Evolutionary conservation across 2,329 filamentous ascomycete genomes (phyloP).

Genomic region (Geoglossum cookeanum): DNA sequence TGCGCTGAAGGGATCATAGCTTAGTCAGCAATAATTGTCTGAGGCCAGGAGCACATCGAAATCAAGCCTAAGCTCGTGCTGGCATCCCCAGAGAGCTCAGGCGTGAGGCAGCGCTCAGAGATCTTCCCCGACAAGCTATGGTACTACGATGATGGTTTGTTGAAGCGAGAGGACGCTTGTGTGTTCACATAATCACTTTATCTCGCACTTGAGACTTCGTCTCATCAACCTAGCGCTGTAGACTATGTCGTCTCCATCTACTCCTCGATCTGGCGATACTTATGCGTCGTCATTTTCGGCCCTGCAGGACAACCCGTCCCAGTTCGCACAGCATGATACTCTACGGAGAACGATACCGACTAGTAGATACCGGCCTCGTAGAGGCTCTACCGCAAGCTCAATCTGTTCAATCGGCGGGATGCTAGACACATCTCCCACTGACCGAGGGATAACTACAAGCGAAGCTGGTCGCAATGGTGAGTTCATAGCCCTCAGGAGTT

Average conservation of each 20-base stretch:
- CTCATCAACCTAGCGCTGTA: neutral
- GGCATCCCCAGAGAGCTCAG: neutral
- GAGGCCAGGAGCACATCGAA: neutral
- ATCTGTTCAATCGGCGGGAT: conserved; percentile 73
- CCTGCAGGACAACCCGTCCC: conserved; percentile 20
- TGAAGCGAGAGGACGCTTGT: neutral
- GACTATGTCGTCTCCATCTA: neutral
- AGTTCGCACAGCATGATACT: conserved; percentile 31
- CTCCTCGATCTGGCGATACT: neutral
- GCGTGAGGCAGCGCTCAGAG: neutral
- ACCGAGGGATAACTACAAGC: conserved; percentile 37
- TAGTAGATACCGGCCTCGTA: conserved; percentile 25
- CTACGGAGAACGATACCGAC: conserved; percentile 27
- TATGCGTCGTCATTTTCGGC: neutral
- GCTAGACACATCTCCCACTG: conserved; percentile 45
- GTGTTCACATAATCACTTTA: neutral
- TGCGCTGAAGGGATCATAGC: neutral
- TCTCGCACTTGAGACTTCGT: neutral
- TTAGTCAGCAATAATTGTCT: neutral
- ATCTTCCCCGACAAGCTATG: neutral
- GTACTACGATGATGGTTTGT: neutral
- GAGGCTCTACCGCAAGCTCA: conserved; percentile 75
- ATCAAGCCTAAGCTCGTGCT: neutral
- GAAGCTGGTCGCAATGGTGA: conserved; percentile 74
- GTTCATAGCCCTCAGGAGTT: conserved; percentile 7